A percentile compares a stretch with the other conserved stretches of the same genome.
These are phyloP conservation scores for Fraxinus paxiana DNA, from an alignment of 305 asterid genomes.

Conservation along the genomic window DNA sequence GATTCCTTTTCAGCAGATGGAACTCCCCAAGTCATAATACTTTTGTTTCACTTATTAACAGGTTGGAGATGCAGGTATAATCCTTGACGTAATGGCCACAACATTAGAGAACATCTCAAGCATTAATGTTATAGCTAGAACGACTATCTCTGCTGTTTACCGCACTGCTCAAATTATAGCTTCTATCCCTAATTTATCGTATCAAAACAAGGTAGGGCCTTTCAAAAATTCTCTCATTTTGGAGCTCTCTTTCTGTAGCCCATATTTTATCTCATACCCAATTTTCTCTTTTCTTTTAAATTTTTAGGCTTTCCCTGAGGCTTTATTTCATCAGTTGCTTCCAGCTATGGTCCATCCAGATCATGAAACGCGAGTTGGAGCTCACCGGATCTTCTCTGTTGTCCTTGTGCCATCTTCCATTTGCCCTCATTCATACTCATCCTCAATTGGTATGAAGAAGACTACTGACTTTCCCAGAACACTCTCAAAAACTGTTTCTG, in stretches of 20 bases:
- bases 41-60: slow-evolving; percentile 27
- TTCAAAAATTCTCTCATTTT: not conserved
- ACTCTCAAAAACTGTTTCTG: slow-evolving; percentile 90
- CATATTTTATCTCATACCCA: not conserved
- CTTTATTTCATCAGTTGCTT: slow-evolving; percentile 91
- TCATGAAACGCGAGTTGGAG: slow-evolving; percentile 86
- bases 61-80: slow-evolving; percentile 84
- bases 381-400: slow-evolving; percentile 88
- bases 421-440: slow-evolving; percentile 50
- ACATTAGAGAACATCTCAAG: slow-evolving; percentile 78
- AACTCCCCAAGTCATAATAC: not conserved
- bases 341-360: slow-evolving; percentile 97
- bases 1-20: not conserved
- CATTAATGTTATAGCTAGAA: slow-evolving; percentile 61
- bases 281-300: not conserved
- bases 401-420: slow-evolving; percentile 95
- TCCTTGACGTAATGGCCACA: slow-evolving; percentile 77
- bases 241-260: not conserved
- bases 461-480: slow-evolving; percentile 59
- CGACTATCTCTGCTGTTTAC: slow-evolving; percentile 62
- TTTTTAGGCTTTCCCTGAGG: slow-evolving; percentile 90
- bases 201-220: slow-evolving; percentile 58
- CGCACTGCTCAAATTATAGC: slow-evolving; percentile 77
- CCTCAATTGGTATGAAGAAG: slow-evolving; percentile 37
- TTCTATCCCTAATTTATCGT: slow-evolving; percentile 49